Evolutionary conservation across 306 rosid genomes (phyloP).

Genomic region (Quercus engelmannii): DNA sequence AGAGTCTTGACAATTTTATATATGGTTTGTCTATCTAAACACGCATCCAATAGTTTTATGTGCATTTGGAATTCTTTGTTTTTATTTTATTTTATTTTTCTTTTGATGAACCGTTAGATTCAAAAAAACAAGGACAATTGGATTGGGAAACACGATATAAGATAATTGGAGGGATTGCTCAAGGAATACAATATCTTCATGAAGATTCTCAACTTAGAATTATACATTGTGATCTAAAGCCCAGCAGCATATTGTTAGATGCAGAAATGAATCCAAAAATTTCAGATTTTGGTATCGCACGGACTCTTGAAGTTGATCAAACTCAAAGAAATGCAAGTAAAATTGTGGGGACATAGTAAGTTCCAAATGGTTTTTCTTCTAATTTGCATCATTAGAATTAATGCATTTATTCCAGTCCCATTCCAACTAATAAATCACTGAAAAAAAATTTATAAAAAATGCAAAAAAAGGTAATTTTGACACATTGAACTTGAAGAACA

Average conservation of each 20-base stretch:
- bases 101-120: conserved; percentile 3
- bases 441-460: too few species aligned
- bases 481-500: too few species aligned
- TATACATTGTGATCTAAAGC: conserved; percentile 35
- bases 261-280: conserved; percentile 26
- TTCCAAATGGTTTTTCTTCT: background rate
- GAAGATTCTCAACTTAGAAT: conserved; percentile 30
- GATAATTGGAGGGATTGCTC: conserved; percentile 29
- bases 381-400: background rate
- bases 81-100: background rate
- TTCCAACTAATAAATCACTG: too few species aligned
- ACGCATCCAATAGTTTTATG: background rate
- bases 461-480: too few species aligned
- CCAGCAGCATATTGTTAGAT: conserved; percentile 30
- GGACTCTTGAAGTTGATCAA: conserved; percentile 12
- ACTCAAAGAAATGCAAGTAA: conserved; percentile 6
- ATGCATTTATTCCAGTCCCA: background rate
- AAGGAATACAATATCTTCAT: conserved; percentile 29
- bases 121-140: background rate
- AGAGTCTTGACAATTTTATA: conserved; percentile 26
- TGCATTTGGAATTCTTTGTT: background rate
- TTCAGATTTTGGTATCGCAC: conserved; percentile 25
- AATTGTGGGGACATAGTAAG: conserved; percentile 17
- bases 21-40: conserved; percentile 15
- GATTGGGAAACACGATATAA: conserved; percentile 31